A percentile compares a stretch with the other conserved stretches of the same genome.
Conservation (phyloP, 495 filamentous ascomycete species). For the Mytilinidion resinicola region DNA sequence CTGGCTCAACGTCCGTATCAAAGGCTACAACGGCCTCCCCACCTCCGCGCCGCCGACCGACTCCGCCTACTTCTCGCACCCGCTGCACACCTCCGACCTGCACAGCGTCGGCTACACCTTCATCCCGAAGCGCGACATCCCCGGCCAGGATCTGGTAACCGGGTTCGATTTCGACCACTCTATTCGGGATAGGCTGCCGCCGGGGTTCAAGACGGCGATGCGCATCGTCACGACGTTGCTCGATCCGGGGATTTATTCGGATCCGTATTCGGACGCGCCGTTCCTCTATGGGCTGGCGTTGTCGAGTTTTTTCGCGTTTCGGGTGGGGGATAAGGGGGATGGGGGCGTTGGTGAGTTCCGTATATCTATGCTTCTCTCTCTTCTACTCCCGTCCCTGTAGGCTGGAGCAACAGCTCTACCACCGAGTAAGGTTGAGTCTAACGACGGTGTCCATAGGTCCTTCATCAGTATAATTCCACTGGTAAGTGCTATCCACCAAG, state of each 20-base stretch:
- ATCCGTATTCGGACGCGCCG: constrained; percentile 78
- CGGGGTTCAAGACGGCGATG: constrained; percentile 74
- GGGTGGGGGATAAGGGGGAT: constrained; percentile 13
- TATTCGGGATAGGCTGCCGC: constrained; percentile 77
- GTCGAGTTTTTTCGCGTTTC: constrained; percentile 44
- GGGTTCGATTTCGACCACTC: constrained; percentile 91
- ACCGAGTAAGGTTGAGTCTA: too few relatives aligned
- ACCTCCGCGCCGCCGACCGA: constrained; percentile 40
- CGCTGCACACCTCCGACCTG: constrained; percentile 63
- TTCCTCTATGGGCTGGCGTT: constrained; percentile 75
- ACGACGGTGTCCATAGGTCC: too few relatives aligned
- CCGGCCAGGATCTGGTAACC: constrained; percentile 69
- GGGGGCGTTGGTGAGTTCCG: neutral
- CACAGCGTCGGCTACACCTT: constrained; percentile 78
- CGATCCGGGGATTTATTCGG: constrained; percentile 81
- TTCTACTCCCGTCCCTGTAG: too few relatives aligned
- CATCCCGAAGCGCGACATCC: constrained; percentile 58
- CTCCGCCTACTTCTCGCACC: constrained; percentile 62
- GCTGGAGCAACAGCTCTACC: too few relatives aligned
- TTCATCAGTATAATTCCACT: too few relatives aligned
- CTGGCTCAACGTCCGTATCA: constrained; percentile 64
- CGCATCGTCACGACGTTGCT: constrained; percentile 80
- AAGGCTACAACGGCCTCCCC: constrained; percentile 46
- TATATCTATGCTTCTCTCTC: too few relatives aligned
- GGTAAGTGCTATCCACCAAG: too few relatives aligned